phyloP scores from a whole-genome alignment of 768 basidiomycete species.

The Suillus sp. region DNA sequence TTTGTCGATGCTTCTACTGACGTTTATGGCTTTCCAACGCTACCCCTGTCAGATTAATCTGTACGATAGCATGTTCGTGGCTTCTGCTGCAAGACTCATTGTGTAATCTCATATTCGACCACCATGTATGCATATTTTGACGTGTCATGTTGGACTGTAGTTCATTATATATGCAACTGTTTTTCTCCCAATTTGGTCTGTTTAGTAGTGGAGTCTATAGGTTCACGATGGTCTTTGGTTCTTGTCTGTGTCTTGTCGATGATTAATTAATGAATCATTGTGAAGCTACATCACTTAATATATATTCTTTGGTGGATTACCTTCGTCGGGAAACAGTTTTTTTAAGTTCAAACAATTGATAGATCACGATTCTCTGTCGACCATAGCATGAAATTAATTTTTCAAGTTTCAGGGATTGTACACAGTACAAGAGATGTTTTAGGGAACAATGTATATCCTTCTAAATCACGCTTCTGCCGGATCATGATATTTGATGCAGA shows the following conservation, averaged over 20 bases:
- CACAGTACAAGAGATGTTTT: neutral
- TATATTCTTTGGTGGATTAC: neutral
- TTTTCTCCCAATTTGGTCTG: neutral
- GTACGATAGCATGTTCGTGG: slow-evolving; percentile 7
- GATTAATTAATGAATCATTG: neutral
- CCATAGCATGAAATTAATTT: neutral
- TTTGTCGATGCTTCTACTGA: slow-evolving; percentile 7
- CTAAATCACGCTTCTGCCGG: neutral
- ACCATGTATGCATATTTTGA: neutral
- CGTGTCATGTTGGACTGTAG: neutral
- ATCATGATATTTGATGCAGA: neutral
- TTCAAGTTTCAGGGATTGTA: neutral
- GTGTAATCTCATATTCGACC: neutral
- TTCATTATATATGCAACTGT: neutral
- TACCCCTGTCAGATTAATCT: slow-evolving; percentile 8
- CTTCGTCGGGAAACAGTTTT: neutral
- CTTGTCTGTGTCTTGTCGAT: neutral
- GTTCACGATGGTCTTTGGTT: neutral
- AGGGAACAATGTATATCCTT: neutral
- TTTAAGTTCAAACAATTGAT: neutral
- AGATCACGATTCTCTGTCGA: neutral
- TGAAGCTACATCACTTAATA: neutral
- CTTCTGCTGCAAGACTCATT: neutral
- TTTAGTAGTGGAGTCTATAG: neutral
- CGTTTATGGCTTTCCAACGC: slow-evolving; percentile 9